Conservation (phyloP, 2,329 filamentous ascomycete species). For the Colletotrichum sp. region DNA sequence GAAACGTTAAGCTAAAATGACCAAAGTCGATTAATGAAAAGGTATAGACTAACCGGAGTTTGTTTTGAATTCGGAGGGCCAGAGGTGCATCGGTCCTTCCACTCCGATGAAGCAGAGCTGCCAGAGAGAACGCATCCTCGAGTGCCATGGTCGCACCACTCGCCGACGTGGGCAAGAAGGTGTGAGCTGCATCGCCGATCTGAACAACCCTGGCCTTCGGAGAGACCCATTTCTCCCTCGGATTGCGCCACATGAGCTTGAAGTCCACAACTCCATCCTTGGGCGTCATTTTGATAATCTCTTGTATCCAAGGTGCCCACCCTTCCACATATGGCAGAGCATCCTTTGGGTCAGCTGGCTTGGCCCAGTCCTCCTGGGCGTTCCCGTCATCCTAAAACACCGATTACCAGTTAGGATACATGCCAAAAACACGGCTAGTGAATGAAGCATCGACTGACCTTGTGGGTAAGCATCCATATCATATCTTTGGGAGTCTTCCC, state of each 20-base stretch:
- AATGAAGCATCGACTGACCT: background rate
- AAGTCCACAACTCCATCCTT: constrained; percentile 38
- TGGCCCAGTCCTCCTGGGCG: background rate
- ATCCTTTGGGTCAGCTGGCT: background rate
- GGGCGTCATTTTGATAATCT: constrained; percentile 14
- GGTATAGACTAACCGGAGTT: background rate
- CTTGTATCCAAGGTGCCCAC: background rate
- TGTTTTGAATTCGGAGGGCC: background rate
- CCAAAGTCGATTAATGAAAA: background rate
- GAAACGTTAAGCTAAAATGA: background rate
- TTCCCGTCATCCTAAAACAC: background rate
- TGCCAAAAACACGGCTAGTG: background rate
- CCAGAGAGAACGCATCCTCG: constrained; percentile 44
- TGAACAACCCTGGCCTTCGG: constrained; percentile 36
- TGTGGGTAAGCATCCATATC: background rate
- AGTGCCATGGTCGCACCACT: constrained; percentile 48
- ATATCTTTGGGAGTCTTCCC: background rate
- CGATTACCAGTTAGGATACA: background rate
- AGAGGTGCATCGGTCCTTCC: background rate
- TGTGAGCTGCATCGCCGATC: constrained; percentile 46
- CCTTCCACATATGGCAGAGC: background rate
- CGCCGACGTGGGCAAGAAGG: constrained; percentile 43
- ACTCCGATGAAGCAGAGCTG: constrained; percentile 24
- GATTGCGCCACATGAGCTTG: constrained; percentile 45
- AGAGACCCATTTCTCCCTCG: constrained; percentile 41